These are phyloP conservation scores for Clavaria fumosa DNA, from an alignment of 768 basidiomycete genomes.

Conservation along the genomic window DNA sequence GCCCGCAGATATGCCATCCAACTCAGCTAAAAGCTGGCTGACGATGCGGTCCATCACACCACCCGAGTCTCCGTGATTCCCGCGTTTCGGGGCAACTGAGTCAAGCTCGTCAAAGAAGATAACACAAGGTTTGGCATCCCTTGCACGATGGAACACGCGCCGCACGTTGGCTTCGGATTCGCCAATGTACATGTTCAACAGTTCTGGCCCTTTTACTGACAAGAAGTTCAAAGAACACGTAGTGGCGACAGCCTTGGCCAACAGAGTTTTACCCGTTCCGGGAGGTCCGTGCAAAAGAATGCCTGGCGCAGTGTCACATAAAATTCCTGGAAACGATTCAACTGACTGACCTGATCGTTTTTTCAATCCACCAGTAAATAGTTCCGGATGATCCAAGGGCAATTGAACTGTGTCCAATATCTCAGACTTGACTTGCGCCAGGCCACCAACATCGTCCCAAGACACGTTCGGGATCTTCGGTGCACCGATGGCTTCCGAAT, in stretches of 20 bases:
- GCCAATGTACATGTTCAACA: conserved; percentile 97
- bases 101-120: conserved; percentile 97
- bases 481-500: conserved; percentile 90
- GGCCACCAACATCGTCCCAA: conserved; percentile 96
- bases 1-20: conserved; percentile 75
- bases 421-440: conserved; percentile 75
- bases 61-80: conserved; percentile 90
- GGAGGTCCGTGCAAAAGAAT: conserved; percentile 90
- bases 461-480: conserved; percentile 90
- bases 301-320: conserved; percentile 28
- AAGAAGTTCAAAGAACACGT: conserved; percentile 92
- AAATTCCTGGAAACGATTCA: not conserved
- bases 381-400: conserved; percentile 77
- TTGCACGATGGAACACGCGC: conserved; percentile 76
- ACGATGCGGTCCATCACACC: conserved; percentile 98
- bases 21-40: conserved; percentile 82
- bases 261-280: conserved; percentile 88
- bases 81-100: conserved; percentile 86
- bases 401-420: conserved; percentile 94
- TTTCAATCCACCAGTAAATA: conserved; percentile 84
- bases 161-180: conserved; percentile 98
- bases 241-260: conserved; percentile 94
- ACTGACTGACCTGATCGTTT: conserved; percentile 69
- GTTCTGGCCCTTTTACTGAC: conserved; percentile 92
- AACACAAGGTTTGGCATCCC: conserved; percentile 87